Base-by-base conservation (phyloP, 2,329 filamentous ascomycete species). In the Orbilia brochopaga region DNA sequence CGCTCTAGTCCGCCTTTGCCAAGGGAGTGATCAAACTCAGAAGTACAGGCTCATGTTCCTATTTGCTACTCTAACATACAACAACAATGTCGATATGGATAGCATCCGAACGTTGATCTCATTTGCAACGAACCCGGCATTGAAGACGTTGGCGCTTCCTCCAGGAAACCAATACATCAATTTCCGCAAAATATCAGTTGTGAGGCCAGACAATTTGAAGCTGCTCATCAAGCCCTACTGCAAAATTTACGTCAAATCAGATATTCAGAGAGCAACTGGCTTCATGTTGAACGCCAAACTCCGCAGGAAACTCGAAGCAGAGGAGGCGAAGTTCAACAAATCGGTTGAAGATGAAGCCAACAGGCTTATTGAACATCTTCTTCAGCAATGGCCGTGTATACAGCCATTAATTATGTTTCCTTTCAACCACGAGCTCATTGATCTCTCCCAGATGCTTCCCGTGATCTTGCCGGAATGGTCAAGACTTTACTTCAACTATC, bases 391-490 rank as follows among this genome's bases (percentile, higher is more conserved):
- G 83, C 83, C 85, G 0, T 80, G 79, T 50, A 19, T 69, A 0
- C 75, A 78, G 6, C 80, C 81, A 0, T 77, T 76, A 0, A 17
- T 79, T 0, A 70, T 76, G 0, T 74, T 75, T 0, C 76, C 83
- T 6, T 54, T 70, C 1, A 72, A 69, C 1, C 58, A 63, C 0
- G 75, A 79, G 2, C 52, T 80, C 1, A 27, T 86, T 0, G 76
- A 84, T 67, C 21, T 79, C 5, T 40, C 70, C 0, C 69, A 77
- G 10, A 83, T 83, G 1, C 40, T 85, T 1, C 74, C 78, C 0
- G 74, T 76, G 0, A 75, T 86, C 13, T 73, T 74, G 0, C 79
- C 79, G 0, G 81, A 85, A 56, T 87, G 84, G 84, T 72, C 77
- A 2, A 80, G 82, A 0, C 74, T 85, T 0, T 81, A 79, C n/a